Evolutionary conservation across 2,329 filamentous ascomycete genomes (phyloP), one percentile per base, ranked within the genome.

Genomic region (Microdochium paspali): DNA sequence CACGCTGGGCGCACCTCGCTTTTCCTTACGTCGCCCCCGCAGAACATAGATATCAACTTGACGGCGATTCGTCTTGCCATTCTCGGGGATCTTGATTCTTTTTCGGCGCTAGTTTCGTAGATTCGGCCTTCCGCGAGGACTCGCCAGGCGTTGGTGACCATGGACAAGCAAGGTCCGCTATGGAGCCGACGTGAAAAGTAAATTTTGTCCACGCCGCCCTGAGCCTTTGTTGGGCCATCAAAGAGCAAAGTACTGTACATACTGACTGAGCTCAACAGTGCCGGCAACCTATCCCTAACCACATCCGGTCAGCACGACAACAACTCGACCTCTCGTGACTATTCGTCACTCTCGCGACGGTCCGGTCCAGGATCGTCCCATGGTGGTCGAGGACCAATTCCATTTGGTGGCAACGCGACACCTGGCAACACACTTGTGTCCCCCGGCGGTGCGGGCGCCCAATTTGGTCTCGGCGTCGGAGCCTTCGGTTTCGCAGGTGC

Each of bases 401-500:
- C 89, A 23, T 91, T 95, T 72, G 74, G 81, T 57, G 79, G 87
- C 18, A 18, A n/a, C 56, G 82, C 87, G 44, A 84, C 85, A 50
- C 80, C 85, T 58, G 82, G 79, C 51, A 79, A 76, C 45, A 80
- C 78, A 49, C 72, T 90, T 47, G 77, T 84, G 30, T 91, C 89
- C 10, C 88, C 90, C 13, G 88, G 85, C 12, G 77, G 80, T 47
- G 79, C 79, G 56, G 88, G 87, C 18, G 90, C 85, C 59, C 90
- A 91, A 49, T 98, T 98, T 68, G 90, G 90, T 45, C 74, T 98
- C 51, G 93, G 93, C 35, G 94, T 89, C 18, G 93, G 93, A 57
- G 93, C 93, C 47, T 98, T 98, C 65, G 91, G 91, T 32, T 94
- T 90, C n/a, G 94, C 94, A 66, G 90, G 91, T 23, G 80, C 85